phyloP scores from a whole-genome alignment of 2,329 filamentous ascomycete species.

The Cladosporium sp. region DNA sequence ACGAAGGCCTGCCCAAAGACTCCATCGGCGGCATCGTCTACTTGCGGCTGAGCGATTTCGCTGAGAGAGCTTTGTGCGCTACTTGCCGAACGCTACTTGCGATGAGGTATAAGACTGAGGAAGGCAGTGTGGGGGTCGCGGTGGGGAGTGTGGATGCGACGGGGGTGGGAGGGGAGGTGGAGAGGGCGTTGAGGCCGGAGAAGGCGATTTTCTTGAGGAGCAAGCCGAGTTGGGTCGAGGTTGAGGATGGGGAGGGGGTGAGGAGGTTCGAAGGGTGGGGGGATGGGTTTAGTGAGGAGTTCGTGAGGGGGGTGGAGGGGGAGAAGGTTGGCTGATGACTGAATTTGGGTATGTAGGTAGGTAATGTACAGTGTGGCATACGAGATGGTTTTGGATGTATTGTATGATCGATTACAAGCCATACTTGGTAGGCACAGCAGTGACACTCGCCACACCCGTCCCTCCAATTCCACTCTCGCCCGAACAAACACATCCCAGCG shows the following conservation, averaged over 20 bases:
- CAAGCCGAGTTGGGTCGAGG: not conserved
- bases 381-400: not conserved
- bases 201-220: conserved; percentile 1
- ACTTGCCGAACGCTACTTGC: conserved; percentile 20
- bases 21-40: conserved; percentile 16
- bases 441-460: conserved; percentile 2
- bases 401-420: not conserved
- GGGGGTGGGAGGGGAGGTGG: not conserved
- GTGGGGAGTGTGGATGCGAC: not conserved
- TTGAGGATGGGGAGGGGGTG: not conserved
- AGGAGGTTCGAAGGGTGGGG: not conserved
- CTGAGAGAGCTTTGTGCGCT: conserved; percentile 20
- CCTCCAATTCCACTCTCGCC: not conserved
- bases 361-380: no score
- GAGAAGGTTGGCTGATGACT: not conserved
- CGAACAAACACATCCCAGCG: conserved; percentile 29
- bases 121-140: not conserved
- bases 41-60: conserved; percentile 16
- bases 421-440: conserved; percentile 8
- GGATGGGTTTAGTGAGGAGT: not conserved
- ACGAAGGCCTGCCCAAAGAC: conserved; percentile 20
- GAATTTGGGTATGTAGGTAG: not conserved
- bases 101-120: conserved; percentile 20
- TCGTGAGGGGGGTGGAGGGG: not conserved
- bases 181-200: not conserved